phyloP scores from a whole-genome alignment of 495 filamentous ascomycete genomes.

The Chaetomium tenue region DNA sequence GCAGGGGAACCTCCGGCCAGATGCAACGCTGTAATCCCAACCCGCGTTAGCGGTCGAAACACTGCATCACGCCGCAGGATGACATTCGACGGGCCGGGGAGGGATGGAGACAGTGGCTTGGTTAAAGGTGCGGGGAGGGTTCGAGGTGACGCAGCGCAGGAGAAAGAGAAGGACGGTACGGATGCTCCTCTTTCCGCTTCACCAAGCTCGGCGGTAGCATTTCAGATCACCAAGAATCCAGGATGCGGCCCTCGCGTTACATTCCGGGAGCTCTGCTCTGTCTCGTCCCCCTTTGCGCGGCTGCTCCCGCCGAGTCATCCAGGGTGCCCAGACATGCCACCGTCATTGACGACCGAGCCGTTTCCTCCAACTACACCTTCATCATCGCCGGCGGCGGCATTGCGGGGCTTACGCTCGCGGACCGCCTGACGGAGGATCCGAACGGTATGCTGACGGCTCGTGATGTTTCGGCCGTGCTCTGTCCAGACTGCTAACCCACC shows the following conservation, averaged over 20 bases:
- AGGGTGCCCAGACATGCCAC: conserved; percentile 32
- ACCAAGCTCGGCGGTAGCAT: background rate
- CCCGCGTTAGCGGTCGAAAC: background rate
- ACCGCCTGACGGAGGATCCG: conserved; percentile 47
- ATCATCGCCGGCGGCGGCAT: conserved; percentile 51
- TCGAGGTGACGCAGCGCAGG: background rate
- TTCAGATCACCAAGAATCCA: background rate
- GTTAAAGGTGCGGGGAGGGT: background rate
- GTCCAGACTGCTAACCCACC: conserved; percentile 7
- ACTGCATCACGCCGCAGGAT: background rate
- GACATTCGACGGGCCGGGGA: background rate
- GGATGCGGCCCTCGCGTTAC: conserved; percentile 8
- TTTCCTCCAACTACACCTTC: conserved; percentile 44
- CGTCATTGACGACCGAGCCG: conserved; percentile 22
- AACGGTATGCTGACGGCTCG: conserved; percentile 33
- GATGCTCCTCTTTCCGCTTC: background rate
- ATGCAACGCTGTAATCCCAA: conserved; percentile 13
- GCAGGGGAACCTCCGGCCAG: conserved; percentile 3
- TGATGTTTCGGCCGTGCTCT: background rate
- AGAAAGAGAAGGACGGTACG: background rate
- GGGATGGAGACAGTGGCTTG: background rate
- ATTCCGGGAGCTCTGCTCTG: conserved; percentile 14
- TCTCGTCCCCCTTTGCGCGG: conserved; percentile 1
- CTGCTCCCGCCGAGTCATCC: conserved; percentile 7
- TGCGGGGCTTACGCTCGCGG: conserved; percentile 49